Conservation (phyloP, 1,139 yeast species). For the Kurtzmaniella quercitrusa region DNA sequence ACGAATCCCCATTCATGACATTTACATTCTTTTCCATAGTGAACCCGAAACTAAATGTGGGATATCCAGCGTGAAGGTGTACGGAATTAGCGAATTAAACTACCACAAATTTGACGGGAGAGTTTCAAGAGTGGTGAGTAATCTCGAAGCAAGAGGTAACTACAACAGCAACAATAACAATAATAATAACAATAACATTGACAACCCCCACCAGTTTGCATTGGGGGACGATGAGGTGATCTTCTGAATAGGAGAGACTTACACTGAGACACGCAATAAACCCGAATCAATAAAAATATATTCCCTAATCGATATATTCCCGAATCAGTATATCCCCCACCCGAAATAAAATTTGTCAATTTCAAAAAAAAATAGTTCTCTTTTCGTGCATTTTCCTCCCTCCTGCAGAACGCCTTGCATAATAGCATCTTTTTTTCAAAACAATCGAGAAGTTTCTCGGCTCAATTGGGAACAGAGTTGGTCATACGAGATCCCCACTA, state of each 20-base stretch:
- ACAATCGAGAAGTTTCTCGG: neutral
- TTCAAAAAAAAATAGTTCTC: neutral
- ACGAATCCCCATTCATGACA: conserved; percentile 29
- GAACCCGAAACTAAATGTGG: conserved; percentile 16
- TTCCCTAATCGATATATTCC: too few relatives aligned
- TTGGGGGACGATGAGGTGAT: neutral
- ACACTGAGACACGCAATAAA: neutral
- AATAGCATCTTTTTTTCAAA: neutral
- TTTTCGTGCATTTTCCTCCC: neutral
- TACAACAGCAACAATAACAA: too few relatives aligned
- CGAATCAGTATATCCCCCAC: neutral
- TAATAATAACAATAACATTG: neutral
- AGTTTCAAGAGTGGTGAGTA: conserved; percentile 16
- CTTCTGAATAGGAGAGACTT: neutral
- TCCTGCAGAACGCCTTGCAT: neutral
- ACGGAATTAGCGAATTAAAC: conserved; percentile 34
- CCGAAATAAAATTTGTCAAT: neutral
- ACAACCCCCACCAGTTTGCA: neutral
- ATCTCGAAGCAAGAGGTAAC: neutral
- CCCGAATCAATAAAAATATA: too few relatives aligned
- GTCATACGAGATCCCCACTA: neutral
- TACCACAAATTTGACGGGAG: conserved; percentile 24
- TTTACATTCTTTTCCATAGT: conserved; percentile 30
- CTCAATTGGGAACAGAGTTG: neutral
- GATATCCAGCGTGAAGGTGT: conserved; percentile 29